These are phyloP conservation scores for Westerdykella ornata DNA, from an alignment of 2,329 filamentous ascomycete species.

Conservation along the genomic window DNA sequence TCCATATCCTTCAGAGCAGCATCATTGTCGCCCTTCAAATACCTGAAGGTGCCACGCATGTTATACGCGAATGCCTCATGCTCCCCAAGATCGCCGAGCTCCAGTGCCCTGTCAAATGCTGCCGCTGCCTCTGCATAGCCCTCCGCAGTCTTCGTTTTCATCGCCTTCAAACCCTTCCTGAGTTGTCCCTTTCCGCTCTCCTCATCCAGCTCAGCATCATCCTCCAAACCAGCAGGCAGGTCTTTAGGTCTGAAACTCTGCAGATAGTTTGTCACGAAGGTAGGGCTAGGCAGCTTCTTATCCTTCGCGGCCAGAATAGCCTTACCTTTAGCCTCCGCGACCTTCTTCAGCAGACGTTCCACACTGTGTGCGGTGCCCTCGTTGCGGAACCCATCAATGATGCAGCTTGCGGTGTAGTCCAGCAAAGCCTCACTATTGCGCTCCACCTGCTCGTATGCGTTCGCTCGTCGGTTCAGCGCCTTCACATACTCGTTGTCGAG, in stretches of 20 bases:
- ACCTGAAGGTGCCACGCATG: conserved; percentile 92
- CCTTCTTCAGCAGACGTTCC: conserved; percentile 90
- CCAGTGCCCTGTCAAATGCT: conserved; percentile 81
- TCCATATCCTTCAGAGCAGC: conserved; percentile 78
- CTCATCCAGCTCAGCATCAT: conserved; percentile 68
- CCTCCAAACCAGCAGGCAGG: conserved; percentile 74
- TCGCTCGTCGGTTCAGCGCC: conserved; percentile 90
- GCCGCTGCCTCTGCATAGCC: conserved; percentile 83
- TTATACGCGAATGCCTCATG: conserved; percentile 91
- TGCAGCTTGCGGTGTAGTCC: conserved; percentile 97
- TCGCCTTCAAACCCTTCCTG: conserved; percentile 70
- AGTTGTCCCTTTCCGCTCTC: conserved; percentile 78
- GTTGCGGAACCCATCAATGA: conserved; percentile 96
- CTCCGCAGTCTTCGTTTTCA: conserved; percentile 81
- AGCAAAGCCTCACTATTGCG: conserved; percentile 90
- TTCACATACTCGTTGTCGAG: conserved; percentile 97
- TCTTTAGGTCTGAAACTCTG: conserved; percentile 90
- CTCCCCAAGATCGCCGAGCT: conserved; percentile 70
- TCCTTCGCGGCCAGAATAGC: conserved; percentile 73
- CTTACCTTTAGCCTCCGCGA: conserved; percentile 90
- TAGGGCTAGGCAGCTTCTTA: conserved; percentile 87
- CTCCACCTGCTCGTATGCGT: conserved; percentile 89
- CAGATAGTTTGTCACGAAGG: conserved; percentile 96
- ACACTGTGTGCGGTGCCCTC: conserved; percentile 82
- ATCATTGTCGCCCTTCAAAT: conserved; percentile 80